These are phyloP conservation scores for Backusella mclennaniae DNA, from an alignment of 192 early-diverging fungal species.

Conservation along the genomic window DNA sequence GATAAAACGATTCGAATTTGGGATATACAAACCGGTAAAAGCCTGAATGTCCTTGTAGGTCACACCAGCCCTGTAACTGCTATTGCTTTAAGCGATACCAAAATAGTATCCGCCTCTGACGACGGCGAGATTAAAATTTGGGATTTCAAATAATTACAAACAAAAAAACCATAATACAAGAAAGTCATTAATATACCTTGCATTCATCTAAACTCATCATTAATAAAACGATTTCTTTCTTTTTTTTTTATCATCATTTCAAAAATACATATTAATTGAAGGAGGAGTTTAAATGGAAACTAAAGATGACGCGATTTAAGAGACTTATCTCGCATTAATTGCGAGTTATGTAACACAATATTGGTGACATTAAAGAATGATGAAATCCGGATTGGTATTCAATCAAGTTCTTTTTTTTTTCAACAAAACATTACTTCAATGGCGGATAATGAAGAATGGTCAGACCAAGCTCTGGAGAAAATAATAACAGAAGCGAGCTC, in stretches of 20 bases:
- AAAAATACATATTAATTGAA: not conserved
- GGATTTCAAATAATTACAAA: conserved; percentile 57
- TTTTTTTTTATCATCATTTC: not conserved
- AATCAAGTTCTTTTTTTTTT: not conserved
- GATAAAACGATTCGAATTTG: conserved; percentile 69
- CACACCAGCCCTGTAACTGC: conserved; percentile 72
- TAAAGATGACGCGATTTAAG: conserved; percentile 10
- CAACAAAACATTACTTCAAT: not conserved
- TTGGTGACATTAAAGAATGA: not conserved
- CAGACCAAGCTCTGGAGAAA: not conserved
- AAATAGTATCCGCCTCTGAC: conserved; percentile 80
- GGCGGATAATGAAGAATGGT: not conserved
- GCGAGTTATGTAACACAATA: not conserved
- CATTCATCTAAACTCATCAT: not conserved
- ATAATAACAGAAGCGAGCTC: not conserved
- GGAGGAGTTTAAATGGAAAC: not conserved
- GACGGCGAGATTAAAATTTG: conserved; percentile 75
- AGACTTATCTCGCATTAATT: conserved; percentile 13
- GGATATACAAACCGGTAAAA: conserved; percentile 63
- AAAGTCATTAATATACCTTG: not conserved
- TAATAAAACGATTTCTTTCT: not conserved
- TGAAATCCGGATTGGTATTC: not conserved
- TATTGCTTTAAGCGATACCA: conserved; percentile 80
- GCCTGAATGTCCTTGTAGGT: conserved; percentile 58
- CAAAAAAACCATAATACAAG: not conserved